phyloP scores from a whole-genome alignment of 2,329 filamentous ascomycete genomes.

The Cadophora sp. region DNA sequence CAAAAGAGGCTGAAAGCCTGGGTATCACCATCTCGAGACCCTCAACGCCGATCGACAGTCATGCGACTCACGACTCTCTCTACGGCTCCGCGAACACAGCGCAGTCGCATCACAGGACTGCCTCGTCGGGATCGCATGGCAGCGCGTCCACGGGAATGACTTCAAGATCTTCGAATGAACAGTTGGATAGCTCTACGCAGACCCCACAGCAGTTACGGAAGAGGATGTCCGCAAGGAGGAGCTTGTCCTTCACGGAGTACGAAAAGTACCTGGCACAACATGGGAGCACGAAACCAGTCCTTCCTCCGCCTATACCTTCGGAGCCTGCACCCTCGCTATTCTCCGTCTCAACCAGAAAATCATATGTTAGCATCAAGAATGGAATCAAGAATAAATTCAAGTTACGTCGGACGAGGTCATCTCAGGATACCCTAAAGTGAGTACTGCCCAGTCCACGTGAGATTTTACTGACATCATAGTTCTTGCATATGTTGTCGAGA shows the following conservation, averaged over 20 bases:
- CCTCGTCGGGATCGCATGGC: slow-evolving; percentile 38
- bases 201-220: slow-evolving; percentile 27
- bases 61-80: slow-evolving; percentile 30
- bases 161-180: slow-evolving; percentile 38
- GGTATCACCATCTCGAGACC: slow-evolving; percentile 40
- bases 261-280: slow-evolving; percentile 40
- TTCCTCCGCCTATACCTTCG: slow-evolving; percentile 27
- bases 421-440: slow-evolving; percentile 37
- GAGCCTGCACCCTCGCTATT: slow-evolving; percentile 41
- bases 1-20: slow-evolving; percentile 38
- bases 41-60: slow-evolving; percentile 22
- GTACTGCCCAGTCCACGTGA: slow-evolving; percentile 12
- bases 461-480: slow-evolving; percentile 46
- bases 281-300: slow-evolving; percentile 26
- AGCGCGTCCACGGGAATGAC: slow-evolving; percentile 41
- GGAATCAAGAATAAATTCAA: slow-evolving; percentile 36
- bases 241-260: slow-evolving; percentile 42
- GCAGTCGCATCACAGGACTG: slow-evolving; percentile 37
- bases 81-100: slow-evolving; percentile 38
- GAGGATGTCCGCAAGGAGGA: slow-evolving; percentile 31
- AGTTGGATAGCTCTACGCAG: slow-evolving; percentile 16
- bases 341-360: slow-evolving; percentile 40
- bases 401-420: slow-evolving; percentile 31
- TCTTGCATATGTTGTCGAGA: slow-evolving; percentile 64
- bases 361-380: slow-evolving; percentile 39